Evolutionary conservation across 805 yeast species (phyloP).

Genomic region (Scheffersomyces coipomensis): DNA sequence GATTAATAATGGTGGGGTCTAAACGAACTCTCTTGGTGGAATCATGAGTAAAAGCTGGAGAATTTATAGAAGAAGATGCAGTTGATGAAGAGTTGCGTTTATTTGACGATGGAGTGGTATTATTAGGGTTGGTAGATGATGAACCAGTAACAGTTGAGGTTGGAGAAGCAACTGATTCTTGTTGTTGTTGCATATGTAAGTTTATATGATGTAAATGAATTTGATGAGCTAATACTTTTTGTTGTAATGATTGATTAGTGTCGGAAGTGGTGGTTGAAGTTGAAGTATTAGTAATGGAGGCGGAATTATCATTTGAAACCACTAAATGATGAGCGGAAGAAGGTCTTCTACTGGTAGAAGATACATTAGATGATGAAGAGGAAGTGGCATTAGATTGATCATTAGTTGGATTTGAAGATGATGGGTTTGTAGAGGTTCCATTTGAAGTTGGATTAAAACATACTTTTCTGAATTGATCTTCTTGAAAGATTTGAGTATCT

Average conservation of each 20-base stretch:
- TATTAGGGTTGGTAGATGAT: neutral
- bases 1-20: constrained; percentile 8
- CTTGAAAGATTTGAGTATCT: constrained; percentile 30
- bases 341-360: neutral
- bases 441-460: constrained; percentile 5
- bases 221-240: neutral
- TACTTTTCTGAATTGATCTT: constrained; percentile 10
- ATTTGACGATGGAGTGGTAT: constrained; percentile 5
- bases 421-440: neutral
- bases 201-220: neutral
- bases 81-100: constrained; percentile 17
- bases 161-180: no score
- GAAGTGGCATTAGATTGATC: constrained; percentile 15
- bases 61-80: constrained; percentile 9
- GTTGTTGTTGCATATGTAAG: constrained; percentile 1
- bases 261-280: neutral
- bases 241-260: neutral
- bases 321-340: no score
- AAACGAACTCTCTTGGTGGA: constrained; percentile 19
- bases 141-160: neutral
- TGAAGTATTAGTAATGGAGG: neutral
- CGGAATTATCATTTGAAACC: no score
- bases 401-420: constrained; percentile 2
- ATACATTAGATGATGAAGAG: neutral
- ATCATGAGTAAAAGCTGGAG: constrained; percentile 11